Conservation (phyloP, 139 green algal species). For the Chlorella sp. region DNA sequence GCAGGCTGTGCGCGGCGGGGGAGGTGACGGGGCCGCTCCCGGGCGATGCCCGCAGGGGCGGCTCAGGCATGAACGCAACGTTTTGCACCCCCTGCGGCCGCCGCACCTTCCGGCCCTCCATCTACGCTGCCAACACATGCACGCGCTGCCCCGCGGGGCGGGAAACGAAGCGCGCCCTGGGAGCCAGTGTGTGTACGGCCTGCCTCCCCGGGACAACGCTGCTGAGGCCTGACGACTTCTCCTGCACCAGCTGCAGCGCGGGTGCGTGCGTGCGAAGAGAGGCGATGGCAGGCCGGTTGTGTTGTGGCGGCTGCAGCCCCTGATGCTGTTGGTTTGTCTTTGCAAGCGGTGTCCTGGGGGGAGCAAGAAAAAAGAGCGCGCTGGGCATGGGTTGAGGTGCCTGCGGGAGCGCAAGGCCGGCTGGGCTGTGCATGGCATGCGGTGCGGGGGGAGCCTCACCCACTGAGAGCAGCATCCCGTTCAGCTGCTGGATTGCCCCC, state of each 20-base stretch:
- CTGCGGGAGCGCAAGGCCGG: background rate
- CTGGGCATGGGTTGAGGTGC: background rate
- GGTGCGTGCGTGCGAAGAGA: too few relatives aligned
- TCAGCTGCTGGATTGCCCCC: background rate
- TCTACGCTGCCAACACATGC: slow-evolving; percentile 2
- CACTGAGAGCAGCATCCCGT: background rate
- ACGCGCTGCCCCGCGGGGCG: background rate
- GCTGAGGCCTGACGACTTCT: background rate
- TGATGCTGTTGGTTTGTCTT: too few relatives aligned
- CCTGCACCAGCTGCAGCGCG: background rate
- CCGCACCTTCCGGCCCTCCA: background rate
- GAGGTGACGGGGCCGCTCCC: background rate
- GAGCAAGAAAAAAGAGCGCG: too few relatives aligned
- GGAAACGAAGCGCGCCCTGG: background rate
- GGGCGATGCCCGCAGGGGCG: background rate
- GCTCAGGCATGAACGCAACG: background rate
- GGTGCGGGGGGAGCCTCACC: background rate
- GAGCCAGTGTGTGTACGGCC: background rate
- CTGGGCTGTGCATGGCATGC: background rate
- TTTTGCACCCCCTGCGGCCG: background rate
- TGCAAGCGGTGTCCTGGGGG: too few relatives aligned
- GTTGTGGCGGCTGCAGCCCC: too few relatives aligned
- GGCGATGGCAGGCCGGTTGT: too few relatives aligned
- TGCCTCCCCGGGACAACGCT: background rate
- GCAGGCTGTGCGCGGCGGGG: background rate